These are phyloP conservation scores for Anaeromyces robustus DNA, from an alignment of 192 early-diverging fungal species.

Conservation along the genomic window DNA sequence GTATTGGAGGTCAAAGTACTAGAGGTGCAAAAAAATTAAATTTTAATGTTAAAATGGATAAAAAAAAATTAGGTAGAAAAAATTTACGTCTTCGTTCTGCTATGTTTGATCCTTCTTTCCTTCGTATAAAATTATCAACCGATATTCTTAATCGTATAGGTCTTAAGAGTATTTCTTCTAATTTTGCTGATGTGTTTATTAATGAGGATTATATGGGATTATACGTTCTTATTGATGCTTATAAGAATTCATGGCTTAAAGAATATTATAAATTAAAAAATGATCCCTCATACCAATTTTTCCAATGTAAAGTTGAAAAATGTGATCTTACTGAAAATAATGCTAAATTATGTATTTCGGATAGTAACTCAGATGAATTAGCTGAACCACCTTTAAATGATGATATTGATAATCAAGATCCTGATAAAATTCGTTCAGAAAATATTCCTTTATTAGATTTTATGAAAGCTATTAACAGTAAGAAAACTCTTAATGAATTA, in stretches of 20 bases:
- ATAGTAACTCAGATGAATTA: neutral
- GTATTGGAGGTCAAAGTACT: neutral
- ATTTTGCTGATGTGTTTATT: neutral
- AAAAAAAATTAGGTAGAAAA: neutral
- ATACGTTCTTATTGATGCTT: neutral
- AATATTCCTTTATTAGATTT: neutral
- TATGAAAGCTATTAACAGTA: neutral
- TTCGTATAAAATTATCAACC: neutral
- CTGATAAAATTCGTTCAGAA: neutral
- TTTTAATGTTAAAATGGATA: neutral
- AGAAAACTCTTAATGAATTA: neutral
- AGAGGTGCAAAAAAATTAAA: neutral
- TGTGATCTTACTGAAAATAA: neutral
- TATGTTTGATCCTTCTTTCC: neutral
- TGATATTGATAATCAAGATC: neutral
- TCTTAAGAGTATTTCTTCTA: neutral
- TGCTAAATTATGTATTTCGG: neutral
- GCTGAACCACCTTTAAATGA: too few species aligned
- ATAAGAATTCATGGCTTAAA: neutral
- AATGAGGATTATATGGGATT: neutral
- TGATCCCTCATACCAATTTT: neutral
- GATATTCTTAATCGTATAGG: neutral
- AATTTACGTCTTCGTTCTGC: neutral
- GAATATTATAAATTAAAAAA: neutral
- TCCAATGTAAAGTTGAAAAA: neutral